Evolutionary conservation across 2,329 filamentous ascomycete genomes (phyloP), one percentile per base, ranked within the genome.

Genomic region (Tolypocladium paradoxum): DNA sequence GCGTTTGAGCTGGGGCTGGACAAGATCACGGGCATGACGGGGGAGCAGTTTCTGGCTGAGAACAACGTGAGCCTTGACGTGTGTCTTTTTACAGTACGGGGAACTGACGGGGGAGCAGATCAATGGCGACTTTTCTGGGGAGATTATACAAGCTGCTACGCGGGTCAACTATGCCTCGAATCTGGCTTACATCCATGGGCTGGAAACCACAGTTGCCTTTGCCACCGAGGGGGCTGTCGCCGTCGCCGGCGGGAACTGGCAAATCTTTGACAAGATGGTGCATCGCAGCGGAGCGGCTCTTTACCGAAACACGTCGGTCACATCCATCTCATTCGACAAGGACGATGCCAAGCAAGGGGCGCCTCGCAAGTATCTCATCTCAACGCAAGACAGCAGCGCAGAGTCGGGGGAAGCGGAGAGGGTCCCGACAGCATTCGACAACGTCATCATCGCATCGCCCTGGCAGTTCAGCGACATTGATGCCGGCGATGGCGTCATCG

Each of bases 81-180:
- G 33, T 33, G 11, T 3, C 7, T 2, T 8, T 5, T 20, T 31
- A 18, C 7, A 18, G 8, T 2, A 16, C 7, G 38, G 24, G 20
- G 2, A 54, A 24, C 53, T 57, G 48, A 60, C 37, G 14, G 11
- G 24, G 14, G 5, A 4, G 6, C 37, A 83, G 62, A 83, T 96
- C 53, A 75, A 79, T 27, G 72, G 76, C 0, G 65, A 73, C 0
- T 97, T 95, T 65, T 76, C 84, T 0, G 80, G 81, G 16, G 89
- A 99, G 50, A 82, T 99, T 48, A 82, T 97, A 29, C 92, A 97
- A 70, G 89, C 92, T 2, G 87, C 84, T 54, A 96, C 93, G 1
- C 80, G 93, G 22, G 92, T 96, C 57, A 97, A 97, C 68, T 99
- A 96, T 70, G 93, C 88, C 1, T 89, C 91, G 49, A 96, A 97